Percentiles rank a stretch among this genome's conserved stretches.
These are phyloP conservation scores for Ceratocystis eucalypticola DNA, from an alignment of 2,329 filamentous ascomycete genomes.

Conservation along the genomic window DNA sequence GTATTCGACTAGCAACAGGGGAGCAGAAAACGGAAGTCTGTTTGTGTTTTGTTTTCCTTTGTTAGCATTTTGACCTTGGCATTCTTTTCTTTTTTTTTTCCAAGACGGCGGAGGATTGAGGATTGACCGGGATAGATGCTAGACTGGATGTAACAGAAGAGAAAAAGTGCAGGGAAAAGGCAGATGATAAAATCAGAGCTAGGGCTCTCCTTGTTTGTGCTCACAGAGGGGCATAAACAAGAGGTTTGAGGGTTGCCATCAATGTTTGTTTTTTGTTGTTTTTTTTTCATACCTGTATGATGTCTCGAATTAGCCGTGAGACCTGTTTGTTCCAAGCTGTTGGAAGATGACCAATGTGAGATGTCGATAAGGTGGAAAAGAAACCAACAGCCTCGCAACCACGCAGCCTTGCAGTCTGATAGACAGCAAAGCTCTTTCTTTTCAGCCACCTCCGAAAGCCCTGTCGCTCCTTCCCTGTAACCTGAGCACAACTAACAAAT, in stretches of 20 bases:
- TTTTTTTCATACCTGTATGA: neutral
- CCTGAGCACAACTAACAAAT: neutral
- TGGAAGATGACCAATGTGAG: neutral
- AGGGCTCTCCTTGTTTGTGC: neutral
- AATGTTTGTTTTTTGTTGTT: neutral
- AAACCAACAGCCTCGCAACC: neutral
- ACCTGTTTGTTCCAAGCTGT: too few relatives aligned
- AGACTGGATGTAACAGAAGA: neutral
- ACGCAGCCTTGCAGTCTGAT: neutral
- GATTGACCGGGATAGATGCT: slow-evolving; percentile 6
- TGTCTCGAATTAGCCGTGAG: too few relatives aligned
- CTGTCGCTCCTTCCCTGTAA: neutral
- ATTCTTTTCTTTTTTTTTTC: neutral
- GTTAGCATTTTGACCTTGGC: neutral
- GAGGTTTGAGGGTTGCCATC: neutral
- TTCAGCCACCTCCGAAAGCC: neutral
- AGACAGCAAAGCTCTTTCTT: neutral
- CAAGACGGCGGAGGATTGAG: neutral
- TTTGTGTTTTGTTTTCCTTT: slow-evolving; percentile 7
- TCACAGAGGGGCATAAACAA: neutral
- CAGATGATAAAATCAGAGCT: neutral
- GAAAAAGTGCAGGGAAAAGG: neutral
- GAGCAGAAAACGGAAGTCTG: slow-evolving; percentile 1
- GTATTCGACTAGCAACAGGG: neutral
- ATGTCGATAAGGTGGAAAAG: neutral